Evolutionary conservation across 441 rosid species (phyloP), one percentile per base, ranked within the genome.

Genomic region (Pelargonium fulgidum): DNA sequence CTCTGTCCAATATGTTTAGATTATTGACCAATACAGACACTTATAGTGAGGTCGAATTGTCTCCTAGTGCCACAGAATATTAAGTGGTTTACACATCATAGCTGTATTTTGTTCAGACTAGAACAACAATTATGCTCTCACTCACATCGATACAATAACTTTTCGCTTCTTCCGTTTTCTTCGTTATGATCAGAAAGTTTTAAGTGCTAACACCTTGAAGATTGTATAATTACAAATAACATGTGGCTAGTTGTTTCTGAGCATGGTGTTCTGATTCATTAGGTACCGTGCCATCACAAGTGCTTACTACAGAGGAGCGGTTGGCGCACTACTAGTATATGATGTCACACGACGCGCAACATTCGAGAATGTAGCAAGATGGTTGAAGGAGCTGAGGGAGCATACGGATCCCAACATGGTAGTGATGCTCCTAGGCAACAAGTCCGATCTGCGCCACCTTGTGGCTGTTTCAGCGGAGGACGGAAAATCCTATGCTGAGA

Each of bases 221-320:
- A 26, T 26, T 26, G 33, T 26, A 26, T 26, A 26, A 3, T 26
- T 26, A 26, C 33, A 26, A 26, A 26, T 26, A 26, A 26, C 33
- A 26, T 26, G 33, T 26, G 33, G 33, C 33, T 1, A 1, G 2
- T 26, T 1, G 33, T 26, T 26, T 26, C 2, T 26, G 33, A 26
- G 33, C 33, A 26, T 26, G 33, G 33, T 26, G 33, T 68, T 62
- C 11, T 67, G 77, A 45, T 71, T 45, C 52, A 67, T 22, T 66
- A 86, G 87, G 79, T 84, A 86, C 76, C 79, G 87, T 4, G 87
- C 90, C 3, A 87, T 84, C 24, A 86, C 90, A 10, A 86, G 87
- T 72, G 90, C 90, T 0, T 84, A 86, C 73, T 86, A 86, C 78
- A 76, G 87, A 78, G 90, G 90, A 36, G 82, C 87, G 0, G 82